Base-by-base conservation (phyloP, 257 asterid species). In the Lycium ferocissimum region DNA sequence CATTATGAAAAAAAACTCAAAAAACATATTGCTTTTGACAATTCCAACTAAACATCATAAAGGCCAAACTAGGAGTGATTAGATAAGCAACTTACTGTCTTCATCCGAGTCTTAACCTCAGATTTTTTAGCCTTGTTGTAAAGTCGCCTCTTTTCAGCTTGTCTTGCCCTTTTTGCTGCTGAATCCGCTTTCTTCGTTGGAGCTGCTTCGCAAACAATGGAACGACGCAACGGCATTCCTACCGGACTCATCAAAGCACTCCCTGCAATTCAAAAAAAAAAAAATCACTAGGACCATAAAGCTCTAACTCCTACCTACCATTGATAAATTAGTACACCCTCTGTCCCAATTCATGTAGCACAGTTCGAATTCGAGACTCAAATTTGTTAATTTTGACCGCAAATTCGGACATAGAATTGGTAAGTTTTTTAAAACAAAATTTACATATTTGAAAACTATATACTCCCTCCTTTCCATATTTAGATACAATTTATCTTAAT, bases 111-210 rank as follows among this genome's bases (percentile, higher is more conserved):
- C 88, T 86, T 92, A 58, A 93, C 71, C 84, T 97, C 99, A 58
- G 99, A 97, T 85, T 95, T 95, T 75, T 79, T 78, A 7, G 95
- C 89, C 87, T 93, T 97, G 83, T 97, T 83, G 81, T 92, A 94
- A 20, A 95, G 2, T 40, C 98, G 89, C 88, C 98, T 94, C 94
- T 97, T 97, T 94, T 97, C 98, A 9, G 98, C 91, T 84, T 95
- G 99, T 3, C 98, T 98, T 84, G 97, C 98, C 89, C 99, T 93
- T 91, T 97, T 97, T 20, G 98, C 98, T 9, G 99, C 98, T 40
- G 98, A 94, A 86, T 97, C 99, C 3, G 98, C 89, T 89, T 93
- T 97, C 91, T 94, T 95, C 26, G 54, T 69, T 1, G 94, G 91
- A 84, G 87, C 94, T 58, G 91, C 97, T 81, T 94, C 99, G 87